phyloP scores from a whole-genome alignment of 257 asterid genomes.

The Dorcoceras hygrometricum region DNA sequence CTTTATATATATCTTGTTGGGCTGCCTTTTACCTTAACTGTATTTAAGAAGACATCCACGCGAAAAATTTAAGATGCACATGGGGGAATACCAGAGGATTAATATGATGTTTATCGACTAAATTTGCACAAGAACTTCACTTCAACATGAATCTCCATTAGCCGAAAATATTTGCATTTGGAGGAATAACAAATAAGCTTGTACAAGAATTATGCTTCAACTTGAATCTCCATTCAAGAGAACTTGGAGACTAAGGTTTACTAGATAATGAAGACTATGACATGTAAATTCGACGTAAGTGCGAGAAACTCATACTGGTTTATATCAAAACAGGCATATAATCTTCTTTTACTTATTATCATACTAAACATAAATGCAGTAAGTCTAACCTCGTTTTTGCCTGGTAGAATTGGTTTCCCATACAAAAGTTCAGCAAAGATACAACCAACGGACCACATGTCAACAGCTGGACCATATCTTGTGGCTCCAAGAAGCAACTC shows the following conservation, averaged over 20 bases:
- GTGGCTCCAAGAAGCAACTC: conserved; percentile 97
- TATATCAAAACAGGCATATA: conserved; percentile 21
- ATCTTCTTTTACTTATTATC: conserved; percentile 13
- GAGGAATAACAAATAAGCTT: background rate
- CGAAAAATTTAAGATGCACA: background rate
- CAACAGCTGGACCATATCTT: conserved; percentile 94
- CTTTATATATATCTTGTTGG: background rate
- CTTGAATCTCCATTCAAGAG: background rate
- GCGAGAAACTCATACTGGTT: background rate
- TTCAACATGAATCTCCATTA: background rate
- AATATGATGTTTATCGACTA: background rate
- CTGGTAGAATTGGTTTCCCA: conserved; percentile 84
- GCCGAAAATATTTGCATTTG: background rate
- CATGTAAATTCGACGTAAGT: conserved; percentile 1
- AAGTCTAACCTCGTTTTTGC: conserved; percentile 76
- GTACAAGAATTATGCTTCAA: too few relatives aligned
- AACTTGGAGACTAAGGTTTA: conserved; percentile 12
- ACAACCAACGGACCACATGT: conserved; percentile 99
- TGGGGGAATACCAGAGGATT: background rate
- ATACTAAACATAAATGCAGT: conserved; percentile 5
- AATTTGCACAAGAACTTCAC: background rate
- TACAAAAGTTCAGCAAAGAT: conserved; percentile 89
- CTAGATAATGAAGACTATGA: conserved; percentile 17
- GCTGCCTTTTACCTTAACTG: background rate
- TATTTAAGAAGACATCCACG: background rate